Conservation (phyloP, 2,329 filamentous ascomycete genomes). For the Colletotrichum sp. region DNA sequence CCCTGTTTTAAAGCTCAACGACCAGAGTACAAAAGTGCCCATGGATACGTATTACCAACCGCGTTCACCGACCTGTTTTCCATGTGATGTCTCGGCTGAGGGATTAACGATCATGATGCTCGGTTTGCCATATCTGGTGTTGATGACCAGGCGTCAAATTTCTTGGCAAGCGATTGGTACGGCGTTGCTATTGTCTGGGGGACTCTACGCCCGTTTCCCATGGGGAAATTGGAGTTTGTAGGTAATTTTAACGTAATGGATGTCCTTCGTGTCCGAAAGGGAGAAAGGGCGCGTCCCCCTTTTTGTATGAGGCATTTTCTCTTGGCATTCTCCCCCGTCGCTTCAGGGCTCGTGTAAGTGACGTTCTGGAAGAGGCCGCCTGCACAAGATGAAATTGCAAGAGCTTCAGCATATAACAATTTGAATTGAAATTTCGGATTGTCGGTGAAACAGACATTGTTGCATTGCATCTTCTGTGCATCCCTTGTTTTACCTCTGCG, state of each 20-base stretch:
- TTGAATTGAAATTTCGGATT: neutral
- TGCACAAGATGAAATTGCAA: neutral
- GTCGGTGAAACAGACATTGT: neutral
- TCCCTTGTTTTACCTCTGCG: neutral
- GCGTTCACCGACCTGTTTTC: neutral
- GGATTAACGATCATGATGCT: neutral
- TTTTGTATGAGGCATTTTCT: constrained; percentile 16
- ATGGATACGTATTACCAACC: neutral
- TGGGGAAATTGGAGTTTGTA: neutral
- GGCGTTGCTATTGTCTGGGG: neutral
- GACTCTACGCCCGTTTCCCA: neutral
- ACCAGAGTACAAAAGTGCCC: neutral
- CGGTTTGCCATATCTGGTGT: neutral
- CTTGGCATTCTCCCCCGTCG: neutral
- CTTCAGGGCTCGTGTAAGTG: neutral
- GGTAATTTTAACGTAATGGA: constrained; percentile 14
- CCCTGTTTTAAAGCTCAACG: neutral
- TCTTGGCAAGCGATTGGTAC: neutral
- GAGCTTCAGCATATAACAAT: neutral
- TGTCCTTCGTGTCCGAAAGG: neutral
- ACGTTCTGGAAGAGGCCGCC: neutral
- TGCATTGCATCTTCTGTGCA: neutral
- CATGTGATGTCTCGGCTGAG: constrained; percentile 1
- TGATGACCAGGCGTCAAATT: neutral
- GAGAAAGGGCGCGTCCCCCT: neutral